A percentile compares a stretch with the other conserved stretches of the same genome.
Conservation (phyloP, 179 eudicot species). For the Camellia oleifera region DNA sequence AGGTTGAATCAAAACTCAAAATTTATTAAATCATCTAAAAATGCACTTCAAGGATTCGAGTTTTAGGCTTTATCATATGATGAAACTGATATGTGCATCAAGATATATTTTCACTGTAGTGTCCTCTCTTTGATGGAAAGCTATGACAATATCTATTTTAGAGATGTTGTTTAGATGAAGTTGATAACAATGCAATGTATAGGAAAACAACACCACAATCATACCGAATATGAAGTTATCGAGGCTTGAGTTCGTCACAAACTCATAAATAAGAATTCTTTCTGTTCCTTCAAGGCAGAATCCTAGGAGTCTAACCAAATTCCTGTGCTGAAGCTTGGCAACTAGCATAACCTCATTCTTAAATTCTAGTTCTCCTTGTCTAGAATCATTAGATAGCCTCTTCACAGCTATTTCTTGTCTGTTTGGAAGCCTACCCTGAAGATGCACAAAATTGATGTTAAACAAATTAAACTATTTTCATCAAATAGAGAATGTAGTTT, state of each 20-base stretch:
- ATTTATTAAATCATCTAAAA: neutral
- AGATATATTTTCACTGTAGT: too few species aligned
- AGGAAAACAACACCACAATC: neutral
- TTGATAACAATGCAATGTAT: neutral
- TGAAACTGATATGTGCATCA: too few species aligned
- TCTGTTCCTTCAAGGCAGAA: slow-evolving; percentile 22
- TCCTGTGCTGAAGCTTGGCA: neutral
- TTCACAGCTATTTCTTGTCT: slow-evolving; percentile 22
- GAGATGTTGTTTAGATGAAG: too few species aligned
- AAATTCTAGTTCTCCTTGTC: neutral
- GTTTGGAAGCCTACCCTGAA: slow-evolving; percentile 26
- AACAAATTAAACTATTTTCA: neutral
- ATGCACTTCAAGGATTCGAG: neutral
- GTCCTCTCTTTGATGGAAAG: too few species aligned
- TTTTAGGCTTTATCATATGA: too few species aligned
- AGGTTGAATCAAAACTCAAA: neutral
- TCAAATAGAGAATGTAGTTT: neutral
- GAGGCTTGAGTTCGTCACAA: slow-evolving; percentile 15
- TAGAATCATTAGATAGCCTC: neutral
- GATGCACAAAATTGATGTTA: neutral
- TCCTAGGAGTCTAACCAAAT: slow-evolving; percentile 17
- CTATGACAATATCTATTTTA: too few species aligned
- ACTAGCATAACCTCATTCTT: neutral
- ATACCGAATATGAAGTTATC: slow-evolving; percentile 17
- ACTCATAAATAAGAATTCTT: slow-evolving; percentile 25